phyloP scores from a whole-genome alignment of 768 basidiomycete genomes.

The Auricularia heimuer region DNA sequence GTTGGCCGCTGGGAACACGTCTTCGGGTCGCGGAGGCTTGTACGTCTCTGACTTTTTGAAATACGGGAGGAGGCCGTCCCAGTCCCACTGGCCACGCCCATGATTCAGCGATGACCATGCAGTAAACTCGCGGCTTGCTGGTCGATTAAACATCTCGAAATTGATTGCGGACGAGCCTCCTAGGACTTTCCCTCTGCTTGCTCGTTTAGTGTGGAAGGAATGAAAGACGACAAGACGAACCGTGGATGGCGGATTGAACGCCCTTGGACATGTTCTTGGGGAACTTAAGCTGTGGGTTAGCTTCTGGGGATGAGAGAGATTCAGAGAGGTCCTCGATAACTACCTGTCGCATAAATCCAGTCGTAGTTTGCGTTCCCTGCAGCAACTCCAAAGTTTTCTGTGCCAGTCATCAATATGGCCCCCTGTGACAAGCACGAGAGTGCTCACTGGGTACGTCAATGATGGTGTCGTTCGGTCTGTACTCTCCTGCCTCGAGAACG shows the following conservation, averaged over 20 bases:
- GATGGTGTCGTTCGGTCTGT: neutral
- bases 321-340: neutral
- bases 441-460: neutral
- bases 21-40: conserved; percentile 20
- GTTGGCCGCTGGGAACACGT: conserved; percentile 4
- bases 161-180: conserved; percentile 19
- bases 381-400: conserved; percentile 6
- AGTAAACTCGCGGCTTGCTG: conserved; percentile 14
- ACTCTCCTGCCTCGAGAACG: neutral
- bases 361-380: conserved; percentile 14
- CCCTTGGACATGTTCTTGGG: conserved; percentile 10
- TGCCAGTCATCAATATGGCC: neutral
- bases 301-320: too few species aligned
- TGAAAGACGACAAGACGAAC: neutral
- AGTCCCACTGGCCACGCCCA: conserved; percentile 11
- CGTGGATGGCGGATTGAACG: conserved; percentile 16
- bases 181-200: conserved; percentile 15
- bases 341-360: conserved; percentile 15
- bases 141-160: conserved; percentile 10
- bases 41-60: conserved; percentile 25
- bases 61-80: conserved; percentile 12
- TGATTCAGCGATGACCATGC: conserved; percentile 15
- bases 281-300: neutral
- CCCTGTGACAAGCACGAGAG: neutral
- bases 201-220: neutral